A percentile compares a stretch with the other conserved stretches of the same genome.
Conservation (phyloP, 306 rosid species). For the Fragaria ananassa region DNA sequence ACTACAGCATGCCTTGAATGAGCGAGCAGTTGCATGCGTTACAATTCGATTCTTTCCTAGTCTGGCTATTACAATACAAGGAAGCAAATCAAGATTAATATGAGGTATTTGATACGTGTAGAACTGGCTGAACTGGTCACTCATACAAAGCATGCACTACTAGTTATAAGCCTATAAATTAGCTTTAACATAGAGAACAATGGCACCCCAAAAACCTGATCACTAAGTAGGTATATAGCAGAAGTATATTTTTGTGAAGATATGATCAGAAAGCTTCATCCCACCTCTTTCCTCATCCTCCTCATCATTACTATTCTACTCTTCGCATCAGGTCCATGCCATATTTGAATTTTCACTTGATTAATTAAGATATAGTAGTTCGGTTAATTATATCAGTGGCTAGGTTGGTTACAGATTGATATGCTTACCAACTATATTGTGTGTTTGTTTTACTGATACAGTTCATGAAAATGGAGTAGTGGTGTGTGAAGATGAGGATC, state of each 20-base stretch:
- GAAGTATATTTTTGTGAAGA: not conserved
- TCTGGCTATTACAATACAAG: not conserved
- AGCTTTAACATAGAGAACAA: not conserved
- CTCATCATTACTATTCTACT: not conserved
- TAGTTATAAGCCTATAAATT: not conserved
- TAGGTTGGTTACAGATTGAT: not conserved
- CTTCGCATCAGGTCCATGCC: slow-evolving; percentile 1
- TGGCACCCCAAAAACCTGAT: not conserved
- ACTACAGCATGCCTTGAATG: not conserved
- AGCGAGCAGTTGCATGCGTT: not conserved
- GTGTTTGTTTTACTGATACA: not conserved
- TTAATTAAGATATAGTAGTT: not conserved
- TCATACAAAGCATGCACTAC: not conserved
- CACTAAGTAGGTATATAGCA: not conserved
- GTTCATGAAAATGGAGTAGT: slow-evolving; percentile 1
- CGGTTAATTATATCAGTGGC: not conserved
- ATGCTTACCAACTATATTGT: not conserved
- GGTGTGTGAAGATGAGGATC: not conserved
- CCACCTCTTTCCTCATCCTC: not conserved
- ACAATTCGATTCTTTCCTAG: not conserved
- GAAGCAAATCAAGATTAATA: not conserved
- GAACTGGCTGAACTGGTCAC: not conserved
- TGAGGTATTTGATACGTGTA: not conserved
- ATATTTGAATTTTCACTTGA: not conserved
- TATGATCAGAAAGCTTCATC: slow-evolving; percentile 3